Percentiles rank a stretch among this genome's conserved stretches.
Conservation (phyloP, 2,329 filamentous ascomycete species). For the Nakataea oryzae region DNA sequence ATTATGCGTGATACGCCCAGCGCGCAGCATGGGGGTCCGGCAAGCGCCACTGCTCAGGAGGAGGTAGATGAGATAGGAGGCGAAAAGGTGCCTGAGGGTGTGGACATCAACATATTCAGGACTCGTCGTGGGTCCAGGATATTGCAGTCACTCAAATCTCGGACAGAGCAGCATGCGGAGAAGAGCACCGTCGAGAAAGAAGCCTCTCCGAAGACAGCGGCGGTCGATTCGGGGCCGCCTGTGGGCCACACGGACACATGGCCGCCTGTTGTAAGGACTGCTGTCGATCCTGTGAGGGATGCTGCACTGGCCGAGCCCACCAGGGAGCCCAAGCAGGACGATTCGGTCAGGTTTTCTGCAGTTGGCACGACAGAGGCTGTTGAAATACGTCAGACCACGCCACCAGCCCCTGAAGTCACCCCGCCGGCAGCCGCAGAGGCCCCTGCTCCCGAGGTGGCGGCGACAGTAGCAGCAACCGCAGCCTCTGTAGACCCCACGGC, state of each 20-base stretch:
- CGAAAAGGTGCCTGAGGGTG: slow-evolving; percentile 25
- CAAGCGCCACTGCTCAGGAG: slow-evolving; percentile 5
- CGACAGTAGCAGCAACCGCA: not conserved
- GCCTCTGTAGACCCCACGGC: not conserved
- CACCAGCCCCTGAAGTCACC: not conserved
- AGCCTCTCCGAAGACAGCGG: not conserved
- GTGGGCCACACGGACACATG: not conserved
- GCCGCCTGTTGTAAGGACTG: not conserved
- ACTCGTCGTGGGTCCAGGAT: slow-evolving; percentile 29
- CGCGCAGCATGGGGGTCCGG: not conserved
- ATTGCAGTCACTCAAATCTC: slow-evolving; percentile 19
- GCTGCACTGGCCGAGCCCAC: not conserved
- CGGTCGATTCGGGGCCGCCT: not conserved
- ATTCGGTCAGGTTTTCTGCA: too few species aligned
- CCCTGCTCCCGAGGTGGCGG: not conserved
- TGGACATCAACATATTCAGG: slow-evolving; percentile 38
- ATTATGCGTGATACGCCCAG: not conserved
- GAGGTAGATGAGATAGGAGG: slow-evolving; percentile 18
- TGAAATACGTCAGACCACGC: not conserved
- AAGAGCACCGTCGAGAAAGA: not conserved
- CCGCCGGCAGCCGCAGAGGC: too few species aligned
- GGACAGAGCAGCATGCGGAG: not conserved
- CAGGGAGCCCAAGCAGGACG: not conserved
- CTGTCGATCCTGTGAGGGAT: not conserved
- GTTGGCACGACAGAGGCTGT: not conserved